A percentile compares a stretch with the other conserved stretches of the same genome.
phyloP scores from a whole-genome alignment of 2,329 filamentous ascomycete species.

The Ceratocystis alfenasii region DNA sequence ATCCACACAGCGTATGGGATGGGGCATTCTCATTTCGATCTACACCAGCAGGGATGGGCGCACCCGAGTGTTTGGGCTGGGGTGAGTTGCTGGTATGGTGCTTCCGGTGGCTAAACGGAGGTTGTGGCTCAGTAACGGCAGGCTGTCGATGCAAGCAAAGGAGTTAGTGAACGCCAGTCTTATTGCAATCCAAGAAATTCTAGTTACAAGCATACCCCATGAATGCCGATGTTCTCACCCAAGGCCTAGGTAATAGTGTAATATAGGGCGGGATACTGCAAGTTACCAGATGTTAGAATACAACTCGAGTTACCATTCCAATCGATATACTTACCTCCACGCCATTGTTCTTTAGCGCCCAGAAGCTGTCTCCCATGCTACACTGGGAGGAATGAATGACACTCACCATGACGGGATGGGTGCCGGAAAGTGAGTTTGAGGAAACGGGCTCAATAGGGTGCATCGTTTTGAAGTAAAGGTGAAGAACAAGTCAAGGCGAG shows the following conservation, averaged over 20 bases:
- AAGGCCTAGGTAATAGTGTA: background rate
- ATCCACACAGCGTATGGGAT: too few species aligned
- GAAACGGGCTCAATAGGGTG: background rate
- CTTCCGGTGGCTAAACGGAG: background rate
- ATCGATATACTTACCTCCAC: too few species aligned
- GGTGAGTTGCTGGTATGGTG: constrained; percentile 27
- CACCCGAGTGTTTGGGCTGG: constrained; percentile 32
- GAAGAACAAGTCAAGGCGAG: too few species aligned
- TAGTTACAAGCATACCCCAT: background rate
- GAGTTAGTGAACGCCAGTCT: background rate
- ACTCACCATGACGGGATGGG: too few species aligned
- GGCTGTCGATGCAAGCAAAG: background rate
- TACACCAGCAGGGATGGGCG: background rate
- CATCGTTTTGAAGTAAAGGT: too few species aligned
- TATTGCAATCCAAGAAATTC: background rate
- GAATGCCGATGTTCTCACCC: background rate
- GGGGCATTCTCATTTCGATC: constrained; percentile 29
- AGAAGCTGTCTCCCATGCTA: too few species aligned
- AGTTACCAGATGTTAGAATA: too few species aligned
- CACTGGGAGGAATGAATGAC: background rate
- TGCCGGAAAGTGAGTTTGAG: background rate
- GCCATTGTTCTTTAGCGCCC: too few species aligned
- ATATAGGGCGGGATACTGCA: too few species aligned
- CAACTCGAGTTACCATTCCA: too few species aligned
- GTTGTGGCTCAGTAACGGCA: constrained; percentile 5